Conservation (phyloP, 257 asterid genomes). For the Scutellaria barbata region DNA sequence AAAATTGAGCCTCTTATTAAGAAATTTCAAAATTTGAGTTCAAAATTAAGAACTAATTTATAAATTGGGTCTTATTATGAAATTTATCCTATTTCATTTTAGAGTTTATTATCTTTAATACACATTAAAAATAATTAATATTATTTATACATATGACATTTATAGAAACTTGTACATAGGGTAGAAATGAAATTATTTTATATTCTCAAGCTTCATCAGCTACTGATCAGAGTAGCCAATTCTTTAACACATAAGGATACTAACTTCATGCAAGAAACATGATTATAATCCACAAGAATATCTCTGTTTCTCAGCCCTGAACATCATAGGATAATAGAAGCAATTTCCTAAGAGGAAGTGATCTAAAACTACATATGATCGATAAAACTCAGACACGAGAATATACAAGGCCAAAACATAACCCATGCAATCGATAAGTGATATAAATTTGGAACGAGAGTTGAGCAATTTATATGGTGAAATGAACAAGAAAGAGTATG, state of each 20-base stretch:
- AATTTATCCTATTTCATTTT: no score
- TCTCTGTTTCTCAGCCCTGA: not conserved
- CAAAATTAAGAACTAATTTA: no score
- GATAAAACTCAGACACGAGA: not conserved
- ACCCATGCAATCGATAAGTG: not conserved
- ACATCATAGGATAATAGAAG: not conserved
- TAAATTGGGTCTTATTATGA: no score
- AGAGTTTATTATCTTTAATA: no score
- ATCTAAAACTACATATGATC: not conserved
- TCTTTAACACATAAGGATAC: not conserved
- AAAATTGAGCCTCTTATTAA: no score
- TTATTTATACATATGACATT: no score
- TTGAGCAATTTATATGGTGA: not conserved
- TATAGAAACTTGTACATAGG: no score
- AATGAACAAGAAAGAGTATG: not conserved
- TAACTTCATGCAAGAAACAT: not conserved
- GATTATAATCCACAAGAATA: constrained; percentile 4
- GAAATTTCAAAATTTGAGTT: no score
- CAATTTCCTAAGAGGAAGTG: not conserved
- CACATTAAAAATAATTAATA: no score
- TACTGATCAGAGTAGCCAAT: not conserved
- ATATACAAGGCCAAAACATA: not conserved
- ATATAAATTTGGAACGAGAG: not conserved
- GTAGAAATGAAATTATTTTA: no score
- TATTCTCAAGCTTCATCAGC: not conserved